Evolutionary conservation across 805 yeast species (phyloP).

Genomic region (Candida xyloterini): DNA sequence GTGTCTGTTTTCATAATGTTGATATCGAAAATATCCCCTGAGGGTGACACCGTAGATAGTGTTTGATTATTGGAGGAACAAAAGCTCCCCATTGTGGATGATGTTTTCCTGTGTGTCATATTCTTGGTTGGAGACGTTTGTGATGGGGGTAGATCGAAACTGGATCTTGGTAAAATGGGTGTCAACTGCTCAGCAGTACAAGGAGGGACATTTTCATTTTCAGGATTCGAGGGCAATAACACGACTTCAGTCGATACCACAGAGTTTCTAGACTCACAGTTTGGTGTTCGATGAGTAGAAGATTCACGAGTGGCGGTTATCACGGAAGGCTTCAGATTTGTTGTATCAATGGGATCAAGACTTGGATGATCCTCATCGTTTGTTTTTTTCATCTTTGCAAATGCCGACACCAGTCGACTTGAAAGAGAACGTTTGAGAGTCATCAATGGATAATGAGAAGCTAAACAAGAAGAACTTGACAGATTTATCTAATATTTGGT

Average conservation of each 20-base stretch:
- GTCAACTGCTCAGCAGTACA: constrained; percentile 29
- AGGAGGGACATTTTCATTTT: constrained; percentile 28
- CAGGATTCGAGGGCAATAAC: constrained; percentile 27
- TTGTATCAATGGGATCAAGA: neutral
- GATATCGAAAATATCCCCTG: constrained; percentile 6
- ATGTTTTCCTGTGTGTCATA: constrained; percentile 6
- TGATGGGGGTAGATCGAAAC: constrained; percentile 6
- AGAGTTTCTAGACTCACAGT: neutral
- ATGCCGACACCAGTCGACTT: constrained; percentile 7
- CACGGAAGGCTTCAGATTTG: neutral
- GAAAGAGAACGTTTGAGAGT: constrained; percentile 15
- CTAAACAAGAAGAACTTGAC: neutral
- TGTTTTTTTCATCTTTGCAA: constrained; percentile 10
- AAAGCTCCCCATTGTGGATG: constrained; percentile 9
- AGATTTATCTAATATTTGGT: neutral
- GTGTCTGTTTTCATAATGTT: constrained; percentile 7
- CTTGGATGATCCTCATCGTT: constrained; percentile 1
- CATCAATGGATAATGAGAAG: too few relatives aligned
- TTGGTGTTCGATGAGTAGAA: neutral
- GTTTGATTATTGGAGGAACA: constrained; percentile 19
- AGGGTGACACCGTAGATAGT: constrained; percentile 7
- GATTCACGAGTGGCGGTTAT: neutral
- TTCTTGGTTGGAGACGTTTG: constrained; percentile 4
- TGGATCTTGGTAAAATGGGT: constrained; percentile 23
- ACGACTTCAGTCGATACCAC: constrained; percentile 16